Conservation (phyloP, 192 early-diverging fungal species). For the Linnemannia schmuckeri region DNA sequence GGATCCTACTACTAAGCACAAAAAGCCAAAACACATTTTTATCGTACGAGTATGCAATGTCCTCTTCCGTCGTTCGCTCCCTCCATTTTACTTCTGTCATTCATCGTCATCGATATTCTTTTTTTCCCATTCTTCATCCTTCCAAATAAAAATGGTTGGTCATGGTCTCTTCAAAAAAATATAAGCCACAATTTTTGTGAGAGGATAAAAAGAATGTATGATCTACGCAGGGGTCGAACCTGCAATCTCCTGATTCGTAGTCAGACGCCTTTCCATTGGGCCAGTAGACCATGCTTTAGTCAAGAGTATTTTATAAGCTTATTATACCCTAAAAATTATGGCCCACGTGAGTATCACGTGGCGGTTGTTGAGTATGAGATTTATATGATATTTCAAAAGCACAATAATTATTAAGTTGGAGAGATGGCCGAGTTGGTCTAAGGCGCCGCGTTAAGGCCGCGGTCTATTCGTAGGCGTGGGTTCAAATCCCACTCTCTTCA, state of each 20-base stretch:
- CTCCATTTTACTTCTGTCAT: not conserved
- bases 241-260: too few relatives aligned
- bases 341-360: too few relatives aligned
- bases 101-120: not conserved
- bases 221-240: slow-evolving; percentile 39
- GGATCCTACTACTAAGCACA: not conserved
- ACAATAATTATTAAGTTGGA: not conserved
- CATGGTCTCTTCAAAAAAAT: not conserved
- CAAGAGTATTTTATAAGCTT: too few relatives aligned
- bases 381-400: too few relatives aligned
- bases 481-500: slow-evolving; percentile 24
- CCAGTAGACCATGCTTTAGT: slow-evolving; percentile 6
- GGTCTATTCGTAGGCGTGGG: slow-evolving; percentile 22
- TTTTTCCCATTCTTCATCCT: not conserved
- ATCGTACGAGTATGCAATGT: not conserved
- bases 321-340: too few relatives aligned
- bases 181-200: not conserved
- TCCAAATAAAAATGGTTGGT: too few relatives aligned
- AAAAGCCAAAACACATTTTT: not conserved
- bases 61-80: not conserved
- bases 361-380: too few relatives aligned
- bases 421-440: slow-evolving; percentile 16
- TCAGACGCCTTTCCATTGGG: too few relatives aligned
- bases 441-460: too few relatives aligned
- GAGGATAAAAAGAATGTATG: not conserved